Evolutionary conservation across 2,329 filamentous ascomycete genomes (phyloP), one percentile per base, ranked within the genome.

Genomic region (Elsinoe arachidis): DNA sequence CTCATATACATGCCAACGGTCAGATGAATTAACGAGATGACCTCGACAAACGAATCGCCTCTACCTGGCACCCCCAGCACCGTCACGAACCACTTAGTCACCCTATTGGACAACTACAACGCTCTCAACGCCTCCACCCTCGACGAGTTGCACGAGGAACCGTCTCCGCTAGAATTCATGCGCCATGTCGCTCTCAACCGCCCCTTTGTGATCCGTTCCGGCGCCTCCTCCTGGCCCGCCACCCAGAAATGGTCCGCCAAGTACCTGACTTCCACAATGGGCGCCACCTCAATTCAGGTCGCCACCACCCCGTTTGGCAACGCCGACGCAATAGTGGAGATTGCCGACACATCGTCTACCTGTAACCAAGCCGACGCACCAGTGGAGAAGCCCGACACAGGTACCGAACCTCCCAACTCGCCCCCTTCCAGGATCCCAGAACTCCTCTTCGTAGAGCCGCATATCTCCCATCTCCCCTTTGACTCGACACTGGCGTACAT

Each of bases 141-240:
- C 58, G 80, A 86, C 46, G 82, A 84, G 63, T 76, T 90, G 2
- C 43, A 74, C 12, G 75, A 80, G 41, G 81, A 85, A 51, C 88
- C 88, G 3, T 87, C 84, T 26, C 80, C 88, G 0, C 78, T 93
- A 5, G 85, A 91, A 66, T 92, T 92, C 68, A 86, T 90, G 83
- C 81, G 86, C 65, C 86, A 83, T 69, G 87, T 91, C 17, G 79
- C 85, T 14, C 78, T 76, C 35, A 93, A 92, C 67, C 80, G 82
- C 1, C 88, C 88, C 0, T 91, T 92, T 63, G 80, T 92, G 2
- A 74, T 91, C 26, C 78, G 85, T 37, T 73, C 77, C 7, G 86
- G 78, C 2, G 86, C 86, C 1, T 66, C 66, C 0, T 70, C 77
- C 35, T 92, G 87, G 86, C 72, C 74, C 38, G 86, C 88, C 0